Evolutionary conservation across 129 eudicot genomes (phyloP).

Genomic region (Pseudognaphalium luteoalbum): DNA sequence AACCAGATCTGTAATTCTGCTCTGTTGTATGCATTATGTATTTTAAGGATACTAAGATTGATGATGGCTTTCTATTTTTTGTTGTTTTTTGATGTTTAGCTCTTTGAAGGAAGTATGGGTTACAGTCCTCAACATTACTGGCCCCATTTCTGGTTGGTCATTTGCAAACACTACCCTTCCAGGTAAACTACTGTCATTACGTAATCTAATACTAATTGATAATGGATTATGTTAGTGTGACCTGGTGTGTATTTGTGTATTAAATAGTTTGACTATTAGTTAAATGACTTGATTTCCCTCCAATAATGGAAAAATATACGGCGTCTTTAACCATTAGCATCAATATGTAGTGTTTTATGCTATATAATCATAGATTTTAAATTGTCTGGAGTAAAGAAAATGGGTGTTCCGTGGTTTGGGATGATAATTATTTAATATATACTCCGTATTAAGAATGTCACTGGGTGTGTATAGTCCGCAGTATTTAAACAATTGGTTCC

Average conservation of each 20-base stretch:
- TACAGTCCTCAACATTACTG: conserved; percentile 93
- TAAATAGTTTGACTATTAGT: conserved; percentile 3
- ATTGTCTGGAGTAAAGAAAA: not conserved
- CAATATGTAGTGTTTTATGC: not conserved
- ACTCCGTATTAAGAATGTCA: not conserved
- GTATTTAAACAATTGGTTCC: not conserved
- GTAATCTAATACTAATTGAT: not conserved
- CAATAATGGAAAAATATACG: not conserved
- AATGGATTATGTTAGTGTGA: not conserved
- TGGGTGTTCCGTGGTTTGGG: not conserved
- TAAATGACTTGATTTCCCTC: not conserved
- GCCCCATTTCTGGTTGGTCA: conserved; percentile 91
- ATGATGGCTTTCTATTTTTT: conserved; percentile 9
- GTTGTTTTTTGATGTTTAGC: conserved; percentile 42
- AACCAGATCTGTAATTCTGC: not conserved
- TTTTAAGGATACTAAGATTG: not conserved
- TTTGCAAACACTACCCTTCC: conserved; percentile 72
- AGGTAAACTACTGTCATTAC: conserved; percentile 48
- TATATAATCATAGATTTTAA: not conserved
- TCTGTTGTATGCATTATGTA: too few species aligned
- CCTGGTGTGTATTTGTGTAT: conserved; percentile 3
- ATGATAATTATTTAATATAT: not conserved
- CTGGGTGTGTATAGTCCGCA: not conserved
- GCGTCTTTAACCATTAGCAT: not conserved
- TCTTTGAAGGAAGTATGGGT: conserved; percentile 97